phyloP scores from a whole-genome alignment of 192 early-diverging fungal genomes.

The Coemansia sp. region DNA sequence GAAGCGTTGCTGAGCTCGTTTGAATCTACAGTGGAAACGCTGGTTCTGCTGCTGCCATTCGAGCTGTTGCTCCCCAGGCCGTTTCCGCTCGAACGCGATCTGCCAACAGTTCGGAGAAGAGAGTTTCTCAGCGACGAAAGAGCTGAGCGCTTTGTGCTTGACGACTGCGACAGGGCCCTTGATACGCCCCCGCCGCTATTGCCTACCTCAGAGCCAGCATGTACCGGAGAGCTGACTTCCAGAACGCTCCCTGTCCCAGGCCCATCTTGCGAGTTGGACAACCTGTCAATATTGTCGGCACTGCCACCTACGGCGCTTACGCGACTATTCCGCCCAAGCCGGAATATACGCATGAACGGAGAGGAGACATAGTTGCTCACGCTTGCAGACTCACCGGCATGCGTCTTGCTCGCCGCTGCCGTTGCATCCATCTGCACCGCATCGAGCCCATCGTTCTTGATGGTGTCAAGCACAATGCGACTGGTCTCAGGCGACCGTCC shows the following conservation, averaged over 20 bases:
- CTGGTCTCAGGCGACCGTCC: constrained; percentile 56
- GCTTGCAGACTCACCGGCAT: constrained; percentile 16
- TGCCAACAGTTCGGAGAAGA: constrained; percentile 6
- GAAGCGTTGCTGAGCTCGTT: not conserved
- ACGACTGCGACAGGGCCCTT: constrained; percentile 4
- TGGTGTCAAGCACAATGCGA: constrained; percentile 61
- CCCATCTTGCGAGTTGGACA: not conserved
- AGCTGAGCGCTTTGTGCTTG: constrained; percentile 14
- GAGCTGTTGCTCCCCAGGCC: constrained; percentile 1
- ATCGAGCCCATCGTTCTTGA: constrained; percentile 51
- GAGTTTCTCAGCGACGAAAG: constrained; percentile 29
- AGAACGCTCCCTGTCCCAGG: constrained; percentile 15
- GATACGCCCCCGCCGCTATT: not conserved
- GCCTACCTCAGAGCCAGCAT: not conserved
- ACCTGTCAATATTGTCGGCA: not conserved
- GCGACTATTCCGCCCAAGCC: constrained; percentile 18
- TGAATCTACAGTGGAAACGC: not conserved
- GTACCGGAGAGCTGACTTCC: constrained; percentile 10
- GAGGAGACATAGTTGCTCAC: constrained; percentile 45
- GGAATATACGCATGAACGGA: constrained; percentile 53
- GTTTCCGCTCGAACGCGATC: not conserved
- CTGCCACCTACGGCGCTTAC: not conserved
- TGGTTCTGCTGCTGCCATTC: not conserved
- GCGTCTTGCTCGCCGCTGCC: constrained; percentile 37
- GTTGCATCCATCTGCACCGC: constrained; percentile 55